Evolutionary conservation across 1,139 yeast genomes (phyloP).

Genomic region (Blastobotrys indianensis): DNA sequence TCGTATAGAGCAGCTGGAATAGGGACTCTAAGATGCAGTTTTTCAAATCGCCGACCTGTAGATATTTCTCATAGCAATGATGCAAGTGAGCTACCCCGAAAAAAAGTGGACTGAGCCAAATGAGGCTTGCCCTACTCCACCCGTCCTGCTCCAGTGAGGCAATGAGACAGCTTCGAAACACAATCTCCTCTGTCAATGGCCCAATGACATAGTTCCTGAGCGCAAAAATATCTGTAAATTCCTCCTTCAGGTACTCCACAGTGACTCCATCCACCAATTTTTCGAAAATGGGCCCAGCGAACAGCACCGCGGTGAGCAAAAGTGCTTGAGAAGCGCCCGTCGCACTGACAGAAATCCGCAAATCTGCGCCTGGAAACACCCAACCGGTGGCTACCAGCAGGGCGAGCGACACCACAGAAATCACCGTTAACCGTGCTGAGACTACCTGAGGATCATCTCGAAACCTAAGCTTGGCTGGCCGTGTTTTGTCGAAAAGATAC

Average conservation of each 20-base stretch:
- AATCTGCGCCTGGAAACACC: background rate
- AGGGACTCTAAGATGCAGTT: conserved; percentile 32
- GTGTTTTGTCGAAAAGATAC: conserved; percentile 26
- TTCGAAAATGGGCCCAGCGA: conserved; percentile 55
- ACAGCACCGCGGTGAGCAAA: conserved; percentile 30
- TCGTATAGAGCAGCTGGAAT: conserved; percentile 68
- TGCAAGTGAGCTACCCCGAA: conserved; percentile 93
- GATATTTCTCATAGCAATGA: conserved; percentile 60
- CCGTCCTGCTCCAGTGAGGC: conserved; percentile 32
- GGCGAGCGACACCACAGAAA: conserved; percentile 34
- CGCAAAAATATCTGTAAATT: conserved; percentile 40
- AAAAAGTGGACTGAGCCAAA: conserved; percentile 53
- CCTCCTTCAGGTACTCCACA: conserved; percentile 24
- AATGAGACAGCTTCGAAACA: conserved; percentile 62
- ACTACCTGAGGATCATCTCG: conserved; percentile 36
- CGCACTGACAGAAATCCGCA: background rate
- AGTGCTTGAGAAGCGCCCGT: background rate
- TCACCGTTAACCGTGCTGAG: conserved; percentile 34
- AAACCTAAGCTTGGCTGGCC: conserved; percentile 27
- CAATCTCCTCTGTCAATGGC: conserved; percentile 82
- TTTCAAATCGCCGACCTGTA: conserved; percentile 15
- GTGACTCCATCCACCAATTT: conserved; percentile 24
- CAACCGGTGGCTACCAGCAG: background rate
- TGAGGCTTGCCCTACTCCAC: conserved; percentile 22
- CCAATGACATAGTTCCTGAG: conserved; percentile 68